Conservation (phyloP, 2,329 filamentous ascomycete genomes). For the Aspergillus caelatus region DNA sequence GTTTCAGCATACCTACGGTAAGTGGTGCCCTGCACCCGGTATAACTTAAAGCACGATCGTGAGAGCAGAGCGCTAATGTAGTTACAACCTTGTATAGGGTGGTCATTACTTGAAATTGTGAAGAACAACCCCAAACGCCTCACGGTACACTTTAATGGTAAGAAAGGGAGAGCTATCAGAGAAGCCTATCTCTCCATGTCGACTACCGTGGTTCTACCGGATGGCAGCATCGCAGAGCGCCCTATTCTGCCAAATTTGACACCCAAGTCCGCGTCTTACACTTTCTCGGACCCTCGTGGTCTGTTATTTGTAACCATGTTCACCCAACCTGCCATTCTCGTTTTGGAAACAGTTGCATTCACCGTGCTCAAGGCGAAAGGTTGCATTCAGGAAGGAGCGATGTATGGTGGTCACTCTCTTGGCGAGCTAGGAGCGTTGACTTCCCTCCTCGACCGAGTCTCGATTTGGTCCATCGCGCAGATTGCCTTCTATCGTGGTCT, state of each 20-base stretch:
- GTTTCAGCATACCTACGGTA: conserved; percentile 81
- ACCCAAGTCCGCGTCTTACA: conserved; percentile 87
- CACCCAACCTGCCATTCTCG: conserved; percentile 89
- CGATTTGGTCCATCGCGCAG: conserved; percentile 90
- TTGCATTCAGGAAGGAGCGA: conserved; percentile 87
- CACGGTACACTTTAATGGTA: conserved; percentile 93
- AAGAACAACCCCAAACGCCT: conserved; percentile 98
- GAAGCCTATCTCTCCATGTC: conserved; percentile 96
- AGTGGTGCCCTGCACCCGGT: too few species aligned
- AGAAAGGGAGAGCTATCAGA: conserved; percentile 89
- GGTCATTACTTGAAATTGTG: conserved; percentile 95
- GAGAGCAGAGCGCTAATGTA: conserved; percentile 32
- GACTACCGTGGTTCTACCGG: conserved; percentile 69
- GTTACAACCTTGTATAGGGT: conserved; percentile 40
- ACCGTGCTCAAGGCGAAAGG: conserved; percentile 97
- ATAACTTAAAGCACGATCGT: conserved; percentile 17
- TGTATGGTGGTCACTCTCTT: conserved; percentile 92
- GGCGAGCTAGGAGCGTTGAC: conserved; percentile 96
- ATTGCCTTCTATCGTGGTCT: conserved; percentile 97
- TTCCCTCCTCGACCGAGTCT: conserved; percentile 92
- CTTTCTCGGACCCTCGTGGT: conserved; percentile 90
- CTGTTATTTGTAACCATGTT: conserved; percentile 95
- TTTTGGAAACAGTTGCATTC: conserved; percentile 98
- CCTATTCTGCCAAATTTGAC: not conserved
- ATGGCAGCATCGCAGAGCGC: too few species aligned